Base-by-base conservation (phyloP, 805 yeast species). In the Candida piceae region DNA sequence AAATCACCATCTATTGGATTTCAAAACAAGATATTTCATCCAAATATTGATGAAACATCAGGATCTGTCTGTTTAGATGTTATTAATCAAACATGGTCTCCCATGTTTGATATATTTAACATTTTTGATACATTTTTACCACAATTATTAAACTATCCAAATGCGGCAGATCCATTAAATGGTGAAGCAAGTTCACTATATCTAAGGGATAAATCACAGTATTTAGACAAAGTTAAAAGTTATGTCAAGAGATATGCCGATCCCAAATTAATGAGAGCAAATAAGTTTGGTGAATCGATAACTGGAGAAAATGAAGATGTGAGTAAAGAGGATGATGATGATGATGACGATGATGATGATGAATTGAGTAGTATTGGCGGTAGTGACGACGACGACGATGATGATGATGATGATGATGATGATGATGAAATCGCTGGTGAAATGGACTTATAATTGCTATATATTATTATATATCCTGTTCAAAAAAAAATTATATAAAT, bases 51-150 rank as follows among this genome's bases (percentile, higher is more conserved):
- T 57, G 94, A 88, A 57, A 71, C 78, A 19, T 80, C 78, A 1
- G 98, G 98, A 0, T 79, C 94, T 0, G 96, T 90, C 6, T 90
- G 98, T 62, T 75, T 90, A 34, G 97, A 90, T 58, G 97, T 93
- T 13, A 89, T 90, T 45, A 90, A 90, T 58, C 96, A 90, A 56
- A 87, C 97, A 1, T 90, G 98, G 98, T 84, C 95, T 29, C 97
- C 98, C 2, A 84, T 90, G 87, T 90, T 88, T 67, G 97, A 93
- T 38, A 72, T 93, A 46, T 68, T 80, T 46, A 93, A 93, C 57
- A 84, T 90, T 18, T 86, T 93, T 57, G 97, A 90, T 53, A 81
- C 86, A 56, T 93, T 90, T 64, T 65, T 90, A 41, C 98, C 98
- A 6, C 97, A 94, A 51, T 65, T 90, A 40, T 67, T 90, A 44